A percentile compares a stretch with the other conserved stretches of the same genome.
Conservation (phyloP, 1,284 basidiomycete species). For the Cystobasidium sp. region DNA sequence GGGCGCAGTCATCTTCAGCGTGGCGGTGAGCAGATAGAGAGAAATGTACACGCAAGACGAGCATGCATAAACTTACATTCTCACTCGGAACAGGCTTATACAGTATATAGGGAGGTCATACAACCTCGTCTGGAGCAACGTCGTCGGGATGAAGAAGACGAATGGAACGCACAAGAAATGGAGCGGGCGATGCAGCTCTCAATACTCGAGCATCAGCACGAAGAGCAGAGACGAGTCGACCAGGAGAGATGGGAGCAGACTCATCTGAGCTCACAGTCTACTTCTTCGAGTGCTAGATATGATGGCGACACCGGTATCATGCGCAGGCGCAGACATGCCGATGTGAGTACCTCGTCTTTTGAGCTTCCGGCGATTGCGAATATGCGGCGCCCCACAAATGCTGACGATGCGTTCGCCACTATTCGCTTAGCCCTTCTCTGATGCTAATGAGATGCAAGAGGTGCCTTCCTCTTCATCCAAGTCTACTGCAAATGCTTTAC, state of each 20-base stretch:
- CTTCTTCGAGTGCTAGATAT: slow-evolving; percentile 1
- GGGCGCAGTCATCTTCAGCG: background rate
- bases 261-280: background rate
- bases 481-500: background rate
- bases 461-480: background rate
- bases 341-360: slow-evolving; percentile 1
- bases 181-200: slow-evolving; percentile 25
- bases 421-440: slow-evolving; percentile 4
- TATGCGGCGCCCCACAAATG: background rate
- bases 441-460: slow-evolving; percentile 32
- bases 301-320: background rate
- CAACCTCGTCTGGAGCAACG: slow-evolving; percentile 25
- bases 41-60: background rate
- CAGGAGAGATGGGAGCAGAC: slow-evolving; percentile 6
- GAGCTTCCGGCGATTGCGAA: background rate
- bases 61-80: background rate
- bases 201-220: slow-evolving; percentile 19
- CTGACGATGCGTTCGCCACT: background rate
- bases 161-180: slow-evolving; percentile 1
- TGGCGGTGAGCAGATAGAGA: background rate
- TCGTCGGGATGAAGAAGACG: slow-evolving; percentile 21
- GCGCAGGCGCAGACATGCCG: slow-evolving; percentile 15
- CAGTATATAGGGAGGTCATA: slow-evolving; percentile 15
- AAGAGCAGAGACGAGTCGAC: slow-evolving; percentile 3
- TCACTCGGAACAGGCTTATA: background rate